These are phyloP conservation scores for Besnoitia besnoiti DNA, from an alignment of 169 alveolate genomes.

Conservation along the genomic window DNA sequence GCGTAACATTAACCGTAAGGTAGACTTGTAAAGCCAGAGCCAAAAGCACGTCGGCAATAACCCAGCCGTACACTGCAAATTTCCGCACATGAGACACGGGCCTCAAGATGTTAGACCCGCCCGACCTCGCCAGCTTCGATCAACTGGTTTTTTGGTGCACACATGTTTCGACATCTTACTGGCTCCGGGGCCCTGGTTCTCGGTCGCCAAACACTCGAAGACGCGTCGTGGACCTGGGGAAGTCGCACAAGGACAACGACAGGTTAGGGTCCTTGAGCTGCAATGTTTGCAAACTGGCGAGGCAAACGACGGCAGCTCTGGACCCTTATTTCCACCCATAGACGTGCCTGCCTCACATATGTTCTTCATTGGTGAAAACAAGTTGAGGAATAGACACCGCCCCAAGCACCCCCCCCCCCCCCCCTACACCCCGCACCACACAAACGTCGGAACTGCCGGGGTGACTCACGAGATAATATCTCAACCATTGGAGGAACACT, in stretches of 20 bases:
- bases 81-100: background rate
- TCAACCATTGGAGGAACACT: too few relatives aligned
- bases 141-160: background rate
- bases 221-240: background rate
- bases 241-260: background rate
- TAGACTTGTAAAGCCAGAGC: slow-evolving; percentile 15
- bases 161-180: background rate
- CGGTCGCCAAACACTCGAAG: slow-evolving; percentile 18
- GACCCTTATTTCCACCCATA: too few relatives aligned
- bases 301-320: too few relatives aligned
- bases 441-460: too few relatives aligned
- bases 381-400: too few relatives aligned
- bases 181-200: background rate
- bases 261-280: too few relatives aligned
- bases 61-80: slow-evolving; percentile 40
- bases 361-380: too few relatives aligned
- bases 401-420: too few relatives aligned
- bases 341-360: too few relatives aligned
- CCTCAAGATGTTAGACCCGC: background rate
- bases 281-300: too few relatives aligned
- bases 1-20: background rate
- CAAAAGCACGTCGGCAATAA: background rate
- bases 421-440: too few relatives aligned
- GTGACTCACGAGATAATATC: too few relatives aligned
- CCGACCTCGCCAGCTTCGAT: background rate